Evolutionary conservation across 495 filamentous ascomycete species (phyloP), one percentile per base, ranked within the genome.

Genomic region (Penicillium macrosclerotiorum): DNA sequence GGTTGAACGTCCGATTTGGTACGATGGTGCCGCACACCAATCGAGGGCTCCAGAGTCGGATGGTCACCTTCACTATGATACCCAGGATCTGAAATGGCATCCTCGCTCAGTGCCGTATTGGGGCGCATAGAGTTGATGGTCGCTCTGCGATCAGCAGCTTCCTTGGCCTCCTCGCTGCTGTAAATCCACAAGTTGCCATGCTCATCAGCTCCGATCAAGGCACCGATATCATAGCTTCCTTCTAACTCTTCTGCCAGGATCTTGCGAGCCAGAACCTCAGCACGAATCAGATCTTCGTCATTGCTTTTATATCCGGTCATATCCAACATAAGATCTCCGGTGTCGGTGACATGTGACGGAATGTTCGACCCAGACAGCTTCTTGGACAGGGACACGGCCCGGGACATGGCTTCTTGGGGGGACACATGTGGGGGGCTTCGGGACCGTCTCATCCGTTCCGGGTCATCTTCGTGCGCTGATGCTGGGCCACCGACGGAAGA

Each of bases 101-200:
- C 89, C 58, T 94, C 90, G 41, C 75, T 81, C 37, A 82, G 67
- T 13, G 75, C 67, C 12, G 75, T 72, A 19, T 71, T 72, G 3
- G 80, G 68, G 11, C 75, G 70, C 59, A 85, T 66, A 0, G 71
- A 68, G 35, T 76, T 71, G 46, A 81, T 54, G 2, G 71, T 67
- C 7, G 75, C 72, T 50, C 75, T 75, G 18, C 75, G 75, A 16
- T 72, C 67, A 8, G 85, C 86, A 3, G 78, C 73, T 57, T 90
- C 87, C 57, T 96, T 97, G 18, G 94, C 90, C 55, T 96, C 94
- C 60, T 96, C 90, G 52, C 90, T 96, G 63, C 88, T 93, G 67
- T 97, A 99, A 42, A 97, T 97, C 94, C 93, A 97, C 8, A 99
- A 72, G 59, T 99, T 97, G 4, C 93, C 93, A 36, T 91, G 83